Evolutionary conservation across 441 rosid species (phyloP).

Genomic region (Flueggea neowawraea): DNA sequence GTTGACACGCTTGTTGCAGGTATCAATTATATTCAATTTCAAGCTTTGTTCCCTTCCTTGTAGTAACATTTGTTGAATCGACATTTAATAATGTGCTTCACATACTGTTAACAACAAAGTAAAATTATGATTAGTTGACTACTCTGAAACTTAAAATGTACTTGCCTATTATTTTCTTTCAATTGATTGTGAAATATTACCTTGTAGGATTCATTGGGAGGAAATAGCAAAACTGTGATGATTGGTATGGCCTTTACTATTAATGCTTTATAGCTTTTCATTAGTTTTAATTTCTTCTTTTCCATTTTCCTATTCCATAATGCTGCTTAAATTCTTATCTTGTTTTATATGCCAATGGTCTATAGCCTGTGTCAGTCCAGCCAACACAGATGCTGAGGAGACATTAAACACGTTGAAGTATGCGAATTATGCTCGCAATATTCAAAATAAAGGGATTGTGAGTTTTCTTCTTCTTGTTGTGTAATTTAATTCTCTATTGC

Average conservation of each 20-base stretch:
- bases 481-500: background rate
- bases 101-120: no score
- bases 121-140: no score
- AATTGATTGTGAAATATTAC: background rate
- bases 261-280: background rate
- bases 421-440: conserved; percentile 97
- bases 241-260: conserved; percentile 55
- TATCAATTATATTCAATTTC: conserved; percentile 6
- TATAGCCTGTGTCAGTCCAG: conserved; percentile 98
- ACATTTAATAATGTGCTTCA: no score
- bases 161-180: background rate
- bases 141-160: background rate
- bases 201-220: conserved; percentile 94
- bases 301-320: conserved; percentile 1
- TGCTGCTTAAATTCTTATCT: background rate
- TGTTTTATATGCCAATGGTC: conserved; percentile 1
- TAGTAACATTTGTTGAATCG: no score
- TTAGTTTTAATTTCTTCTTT: background rate
- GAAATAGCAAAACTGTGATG: conserved; percentile 99
- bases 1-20: conserved; percentile 96
- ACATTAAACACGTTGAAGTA: conserved; percentile 92
- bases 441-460: conserved; percentile 96
- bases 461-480: conserved; percentile 7
- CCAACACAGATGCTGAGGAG: conserved; percentile 97
- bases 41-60: background rate